Base-by-base conservation (phyloP, 2,329 filamentous ascomycete genomes). In the Didymella lethalis region DNA sequence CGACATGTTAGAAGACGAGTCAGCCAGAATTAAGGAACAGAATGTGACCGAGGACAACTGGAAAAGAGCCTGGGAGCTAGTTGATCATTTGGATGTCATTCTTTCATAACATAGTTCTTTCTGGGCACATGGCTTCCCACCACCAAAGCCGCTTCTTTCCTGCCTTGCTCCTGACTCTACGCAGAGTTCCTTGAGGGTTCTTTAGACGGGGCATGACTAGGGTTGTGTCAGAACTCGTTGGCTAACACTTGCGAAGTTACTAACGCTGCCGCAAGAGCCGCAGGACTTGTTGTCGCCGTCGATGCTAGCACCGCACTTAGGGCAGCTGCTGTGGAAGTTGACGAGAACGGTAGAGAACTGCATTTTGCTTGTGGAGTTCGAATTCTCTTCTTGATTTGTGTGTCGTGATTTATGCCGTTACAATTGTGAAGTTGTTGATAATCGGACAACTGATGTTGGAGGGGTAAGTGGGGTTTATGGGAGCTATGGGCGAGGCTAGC, bases 231-330 rank as follows among this genome's bases (percentile, higher is more conserved):
- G 52, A 5, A 3, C 11, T 7, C 3, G 3, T n/a, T n/a, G 14
- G 7, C 14, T 8, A 0, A 20, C 23, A 41, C 3, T 41, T 4
- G 20, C 7, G 3, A n/a, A 12, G 14, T 8, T 10, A 69, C 74
- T 66, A 52, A 78, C 75, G 60, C 71, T 74, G 52, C 77, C 77
- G 62, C 77, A 78, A 48, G 75, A 76, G 29, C 67, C 55, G 61
- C 77, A 78, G 11, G 69, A 75, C 71, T 78, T 78, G 48, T 56
- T 62, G 7, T 65, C 75, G 43, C 65, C 70, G 38, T 52, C 61
- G 57, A 74, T 75, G 36, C 48, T 56, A 7, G 74, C 73, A 57
- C 75, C 73, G 64, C 77, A 78, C 68, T 78, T 78, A 60, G 77
- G 77, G 72, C 77, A 78, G 63, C 61, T 56, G 63, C 49, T 64